These are phyloP conservation scores for Leccinum barrowsii DNA, from an alignment of 768 basidiomycete genomes.

Conservation along the genomic window DNA sequence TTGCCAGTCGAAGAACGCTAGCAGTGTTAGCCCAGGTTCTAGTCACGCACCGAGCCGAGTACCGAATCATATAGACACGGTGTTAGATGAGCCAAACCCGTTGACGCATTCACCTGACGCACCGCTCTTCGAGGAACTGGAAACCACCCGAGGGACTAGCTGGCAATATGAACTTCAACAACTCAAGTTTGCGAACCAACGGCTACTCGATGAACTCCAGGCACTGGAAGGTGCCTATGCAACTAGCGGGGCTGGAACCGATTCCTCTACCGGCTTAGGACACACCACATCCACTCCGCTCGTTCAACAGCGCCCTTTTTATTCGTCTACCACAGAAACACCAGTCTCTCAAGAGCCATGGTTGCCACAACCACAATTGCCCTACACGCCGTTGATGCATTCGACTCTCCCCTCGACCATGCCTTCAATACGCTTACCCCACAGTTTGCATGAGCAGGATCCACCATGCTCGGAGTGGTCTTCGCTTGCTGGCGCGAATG, in stretches of 20 bases:
- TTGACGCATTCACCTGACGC: constrained; percentile 16
- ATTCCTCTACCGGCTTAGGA: background rate
- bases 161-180: constrained; percentile 96
- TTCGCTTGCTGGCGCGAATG: constrained; percentile 27
- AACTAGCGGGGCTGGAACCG: background rate
- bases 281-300: background rate
- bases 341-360: background rate
- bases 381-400: constrained; percentile 6
- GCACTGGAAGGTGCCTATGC: constrained; percentile 32
- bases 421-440: background rate
- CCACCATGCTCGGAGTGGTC: constrained; percentile 26
- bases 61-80: background rate
- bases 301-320: background rate
- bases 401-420: constrained; percentile 2
- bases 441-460: constrained; percentile 17
- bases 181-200: constrained; percentile 66
- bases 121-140: constrained; percentile 73
- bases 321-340: background rate
- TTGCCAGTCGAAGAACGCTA: background rate
- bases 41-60: background rate
- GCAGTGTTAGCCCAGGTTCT: background rate
- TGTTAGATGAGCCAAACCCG: background rate
- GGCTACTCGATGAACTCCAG: constrained; percentile 56
- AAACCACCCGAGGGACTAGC: constrained; percentile 62
- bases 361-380: constrained; percentile 6